Percentiles rank a stretch among this genome's conserved stretches.
phyloP scores from a whole-genome alignment of 148 eudicot species.

The Vaccinium macrocarpon region DNA sequence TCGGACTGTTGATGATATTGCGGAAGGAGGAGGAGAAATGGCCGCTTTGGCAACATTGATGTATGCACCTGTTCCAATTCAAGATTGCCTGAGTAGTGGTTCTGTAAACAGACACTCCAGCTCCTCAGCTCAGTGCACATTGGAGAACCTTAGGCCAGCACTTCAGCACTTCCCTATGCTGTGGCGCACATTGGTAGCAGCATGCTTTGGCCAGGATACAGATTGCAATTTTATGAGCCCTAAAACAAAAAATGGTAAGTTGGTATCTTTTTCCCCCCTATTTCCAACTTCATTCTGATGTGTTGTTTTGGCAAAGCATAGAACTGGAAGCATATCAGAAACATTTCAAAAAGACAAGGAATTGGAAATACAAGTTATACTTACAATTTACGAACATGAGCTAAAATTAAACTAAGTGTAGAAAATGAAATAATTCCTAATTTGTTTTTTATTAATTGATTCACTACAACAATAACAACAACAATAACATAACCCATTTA shows the following conservation, averaged over 20 bases:
- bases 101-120: slow-evolving; percentile 68
- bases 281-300: not conserved
- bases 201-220: slow-evolving; percentile 86
- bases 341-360: not conserved
- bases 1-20: slow-evolving; percentile 89
- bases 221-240: slow-evolving; percentile 45
- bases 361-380: not conserved
- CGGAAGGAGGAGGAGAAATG: slow-evolving; percentile 91
- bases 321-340: not conserved
- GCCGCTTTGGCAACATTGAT: slow-evolving; percentile 90
- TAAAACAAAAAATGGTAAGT: slow-evolving; percentile 55
- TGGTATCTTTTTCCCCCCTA: slow-evolving; percentile 8
- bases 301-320: not conserved
- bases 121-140: slow-evolving; percentile 83
- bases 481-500: too few relatives aligned
- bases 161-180: slow-evolving; percentile 84
- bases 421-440: not conserved
- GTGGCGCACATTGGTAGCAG: slow-evolving; percentile 74
- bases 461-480: too few relatives aligned
- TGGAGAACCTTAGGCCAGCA: slow-evolving; percentile 92
- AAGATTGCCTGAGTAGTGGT: slow-evolving; percentile 84
- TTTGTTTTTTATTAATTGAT: not conserved
- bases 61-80: slow-evolving; percentile 82
- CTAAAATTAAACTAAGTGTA: not conserved
- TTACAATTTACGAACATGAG: not conserved